Conservation (phyloP, 371 early-diverging fungal genomes). For the Lichtheimia hyalospora region DNA sequence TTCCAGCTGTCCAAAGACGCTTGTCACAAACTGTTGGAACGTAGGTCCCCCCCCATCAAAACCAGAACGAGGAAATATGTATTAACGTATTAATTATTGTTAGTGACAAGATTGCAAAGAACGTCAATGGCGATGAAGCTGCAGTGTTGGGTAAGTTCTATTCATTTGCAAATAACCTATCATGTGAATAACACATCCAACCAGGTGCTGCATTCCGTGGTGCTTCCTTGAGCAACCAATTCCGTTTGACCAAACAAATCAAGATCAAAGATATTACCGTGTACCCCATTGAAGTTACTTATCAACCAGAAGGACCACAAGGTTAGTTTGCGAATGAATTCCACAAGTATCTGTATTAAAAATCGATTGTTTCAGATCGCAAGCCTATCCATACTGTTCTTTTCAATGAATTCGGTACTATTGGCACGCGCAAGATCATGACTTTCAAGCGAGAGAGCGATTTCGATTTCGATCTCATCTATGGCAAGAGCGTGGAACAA, state of each 20-base stretch:
- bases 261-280: conserved; percentile 79
- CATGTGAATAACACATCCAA: neutral
- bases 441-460: conserved; percentile 80
- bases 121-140: conserved; percentile 95
- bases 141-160: conserved; percentile 75
- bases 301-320: conserved; percentile 60
- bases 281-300: conserved; percentile 76
- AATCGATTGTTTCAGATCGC: neutral
- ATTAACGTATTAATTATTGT: neutral
- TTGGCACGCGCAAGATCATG: conserved; percentile 84
- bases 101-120: conserved; percentile 85
- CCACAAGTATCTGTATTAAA: neutral
- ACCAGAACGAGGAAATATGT: too few relatives aligned
- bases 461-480: conserved; percentile 74
- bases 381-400: conserved; percentile 49
- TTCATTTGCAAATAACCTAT: neutral
- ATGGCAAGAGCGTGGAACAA: conserved; percentile 46
- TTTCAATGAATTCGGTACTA: conserved; percentile 61
- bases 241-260: conserved; percentile 82
- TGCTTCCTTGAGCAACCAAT: conserved; percentile 84
- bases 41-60: too few relatives aligned
- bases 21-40: conserved; percentile 76
- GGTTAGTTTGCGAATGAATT: conserved; percentile 14
- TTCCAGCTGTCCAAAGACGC: conserved; percentile 79
- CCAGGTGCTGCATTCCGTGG: conserved; percentile 87